Evolutionary conservation across 2,329 filamentous ascomycete species (phyloP).

Genomic region (Thielaviopsis populi): DNA sequence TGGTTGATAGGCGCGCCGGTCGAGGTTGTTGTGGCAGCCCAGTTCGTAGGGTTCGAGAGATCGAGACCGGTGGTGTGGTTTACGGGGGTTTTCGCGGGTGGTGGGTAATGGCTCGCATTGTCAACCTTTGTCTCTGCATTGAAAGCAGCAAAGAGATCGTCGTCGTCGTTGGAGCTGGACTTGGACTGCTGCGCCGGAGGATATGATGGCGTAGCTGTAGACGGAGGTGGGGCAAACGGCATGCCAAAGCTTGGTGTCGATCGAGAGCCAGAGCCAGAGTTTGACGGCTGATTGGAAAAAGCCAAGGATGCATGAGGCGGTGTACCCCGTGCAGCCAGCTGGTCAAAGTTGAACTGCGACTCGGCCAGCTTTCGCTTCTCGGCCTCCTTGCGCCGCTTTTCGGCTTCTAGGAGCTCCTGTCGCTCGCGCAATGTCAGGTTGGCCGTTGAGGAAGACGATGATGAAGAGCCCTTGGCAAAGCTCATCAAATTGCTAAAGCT

Average conservation of each 20-base stretch:
- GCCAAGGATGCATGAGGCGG: conserved; percentile 29
- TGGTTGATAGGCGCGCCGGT: conserved; percentile 26
- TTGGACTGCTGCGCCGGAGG: conserved; percentile 1
- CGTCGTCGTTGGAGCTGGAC: conserved; percentile 30
- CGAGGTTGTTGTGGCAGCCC: conserved; percentile 28
- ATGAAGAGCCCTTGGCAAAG: conserved; percentile 31
- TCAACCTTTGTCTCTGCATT: conserved; percentile 51
- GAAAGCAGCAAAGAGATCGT: conserved; percentile 54
- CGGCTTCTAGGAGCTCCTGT: conserved; percentile 49
- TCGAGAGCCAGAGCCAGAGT: conserved; percentile 19
- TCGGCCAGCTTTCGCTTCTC: conserved; percentile 58
- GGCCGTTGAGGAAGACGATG: conserved; percentile 40
- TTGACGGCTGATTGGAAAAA: neutral
- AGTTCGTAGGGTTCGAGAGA: conserved; percentile 39
- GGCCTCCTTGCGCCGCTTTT: conserved; percentile 58
- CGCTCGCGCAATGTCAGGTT: conserved; percentile 68
- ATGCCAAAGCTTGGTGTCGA: conserved; percentile 7
- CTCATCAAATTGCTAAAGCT: conserved; percentile 66
- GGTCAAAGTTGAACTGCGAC: conserved; percentile 59
- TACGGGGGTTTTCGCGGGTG: conserved; percentile 26
- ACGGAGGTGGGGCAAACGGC: conserved; percentile 18
- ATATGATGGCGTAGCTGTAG: neutral
- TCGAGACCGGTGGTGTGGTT: conserved; percentile 31
- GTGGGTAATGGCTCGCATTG: conserved; percentile 49
- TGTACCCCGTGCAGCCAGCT: conserved; percentile 50